Percentiles rank a stretch among this genome's conserved stretches.
Conservation (phyloP, 352 stramenopile species). For the Hyaloperonospora arabidopsidis region DNA sequence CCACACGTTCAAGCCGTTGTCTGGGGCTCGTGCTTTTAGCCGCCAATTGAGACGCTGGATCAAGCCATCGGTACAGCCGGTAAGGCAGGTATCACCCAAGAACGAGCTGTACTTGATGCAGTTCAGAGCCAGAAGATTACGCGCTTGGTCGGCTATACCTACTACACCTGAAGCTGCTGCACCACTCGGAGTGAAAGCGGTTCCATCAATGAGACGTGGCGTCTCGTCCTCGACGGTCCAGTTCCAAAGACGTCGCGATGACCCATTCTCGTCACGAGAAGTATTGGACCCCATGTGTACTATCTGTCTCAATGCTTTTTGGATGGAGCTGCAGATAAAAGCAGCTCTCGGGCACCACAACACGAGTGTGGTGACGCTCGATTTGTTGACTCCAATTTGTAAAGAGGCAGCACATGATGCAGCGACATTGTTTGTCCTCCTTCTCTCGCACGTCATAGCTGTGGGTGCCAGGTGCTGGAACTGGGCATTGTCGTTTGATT, state of each 20-base stretch:
- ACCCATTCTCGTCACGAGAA: slow-evolving; percentile 26
- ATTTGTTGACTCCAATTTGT: no score
- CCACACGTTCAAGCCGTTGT: slow-evolving; percentile 25
- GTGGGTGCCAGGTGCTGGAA: no score
- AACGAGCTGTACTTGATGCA: slow-evolving; percentile 34
- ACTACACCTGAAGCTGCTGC: slow-evolving; percentile 15
- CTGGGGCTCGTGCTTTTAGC: slow-evolving; percentile 2
- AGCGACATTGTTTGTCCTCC: no score
- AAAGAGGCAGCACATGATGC: no score
- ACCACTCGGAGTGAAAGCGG: slow-evolving; percentile 13
- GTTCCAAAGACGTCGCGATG: slow-evolving; percentile 24
- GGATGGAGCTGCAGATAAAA: no score
- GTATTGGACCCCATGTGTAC: slow-evolving; percentile 55
- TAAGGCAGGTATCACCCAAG: slow-evolving; percentile 32
- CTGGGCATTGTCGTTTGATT: no score
- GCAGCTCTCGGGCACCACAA: no score
- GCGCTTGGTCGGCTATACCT: slow-evolving; percentile 11
- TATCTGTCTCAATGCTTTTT: no score
- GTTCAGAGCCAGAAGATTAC: slow-evolving; percentile 38
- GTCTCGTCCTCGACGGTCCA: slow-evolving; percentile 43
- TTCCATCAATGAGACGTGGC: slow-evolving; percentile 5
- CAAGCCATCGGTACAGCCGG: slow-evolving; percentile 69
- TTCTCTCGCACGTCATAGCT: no score
- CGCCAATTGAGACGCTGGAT: slow-evolving; percentile 43
- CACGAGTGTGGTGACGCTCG: no score